Conservation (phyloP, 352 stramenopile genomes). For the Phytophthora litchii region DNA sequence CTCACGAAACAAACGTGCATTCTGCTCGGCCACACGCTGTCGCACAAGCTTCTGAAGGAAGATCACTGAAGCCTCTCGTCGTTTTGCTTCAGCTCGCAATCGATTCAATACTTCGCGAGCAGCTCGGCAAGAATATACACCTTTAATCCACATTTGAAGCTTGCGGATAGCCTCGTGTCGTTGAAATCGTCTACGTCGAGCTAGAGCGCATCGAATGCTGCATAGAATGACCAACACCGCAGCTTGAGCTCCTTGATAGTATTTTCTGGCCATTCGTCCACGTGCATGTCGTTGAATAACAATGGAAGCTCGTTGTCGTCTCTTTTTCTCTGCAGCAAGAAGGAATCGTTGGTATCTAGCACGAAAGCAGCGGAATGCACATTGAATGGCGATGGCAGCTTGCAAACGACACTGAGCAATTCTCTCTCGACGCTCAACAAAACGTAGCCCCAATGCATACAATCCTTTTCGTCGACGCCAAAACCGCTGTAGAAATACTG, state of each 20-base stretch:
- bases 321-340: constrained; percentile 27
- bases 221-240: constrained; percentile 52
- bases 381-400: constrained; percentile 48
- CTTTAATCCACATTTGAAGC: constrained; percentile 49
- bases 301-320: constrained; percentile 27
- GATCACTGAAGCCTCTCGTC: constrained; percentile 46
- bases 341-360: constrained; percentile 16
- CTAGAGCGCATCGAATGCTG: constrained; percentile 44
- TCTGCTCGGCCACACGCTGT: constrained; percentile 48
- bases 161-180: constrained; percentile 14
- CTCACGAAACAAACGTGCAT: constrained; percentile 42
- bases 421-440: constrained; percentile 48
- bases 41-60: constrained; percentile 65
- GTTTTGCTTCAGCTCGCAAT: constrained; percentile 28
- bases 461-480: constrained; percentile 48
- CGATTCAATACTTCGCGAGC: constrained; percentile 35
- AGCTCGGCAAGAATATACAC: constrained; percentile 26
- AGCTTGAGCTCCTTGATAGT: constrained; percentile 22
- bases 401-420: constrained; percentile 33
- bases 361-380: constrained; percentile 34
- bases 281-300: constrained; percentile 50
- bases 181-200: constrained; percentile 27
- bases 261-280: constrained; percentile 21
- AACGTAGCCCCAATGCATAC: constrained; percentile 57
- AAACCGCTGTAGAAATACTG: constrained; percentile 48